Conservation (phyloP, 2,329 filamentous ascomycete genomes). For the Penicillium sclerotigenum region DNA sequence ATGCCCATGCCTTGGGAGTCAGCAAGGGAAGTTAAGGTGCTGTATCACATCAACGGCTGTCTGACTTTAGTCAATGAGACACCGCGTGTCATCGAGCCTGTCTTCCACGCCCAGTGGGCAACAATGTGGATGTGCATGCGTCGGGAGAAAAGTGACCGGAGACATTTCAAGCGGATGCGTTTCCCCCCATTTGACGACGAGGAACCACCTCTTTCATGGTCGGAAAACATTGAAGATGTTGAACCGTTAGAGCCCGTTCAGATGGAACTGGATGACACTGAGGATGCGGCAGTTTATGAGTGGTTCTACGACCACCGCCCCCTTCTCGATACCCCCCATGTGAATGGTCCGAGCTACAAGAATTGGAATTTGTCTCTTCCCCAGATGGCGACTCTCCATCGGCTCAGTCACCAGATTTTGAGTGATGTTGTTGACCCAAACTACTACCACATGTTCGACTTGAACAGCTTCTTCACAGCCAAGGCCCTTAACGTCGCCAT, state of each 20-base stretch:
- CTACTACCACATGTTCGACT: constrained; percentile 96
- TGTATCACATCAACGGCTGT: constrained; percentile 98
- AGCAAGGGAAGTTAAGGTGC: constrained; percentile 89
- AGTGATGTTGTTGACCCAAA: constrained; percentile 94
- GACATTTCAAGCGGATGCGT: constrained; percentile 97
- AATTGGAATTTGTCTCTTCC: constrained; percentile 88
- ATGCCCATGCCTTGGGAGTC: constrained; percentile 99
- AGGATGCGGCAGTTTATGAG: constrained; percentile 86
- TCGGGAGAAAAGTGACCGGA: constrained; percentile 91
- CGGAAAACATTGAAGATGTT: constrained; percentile 97
- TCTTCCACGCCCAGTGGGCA: constrained; percentile 98
- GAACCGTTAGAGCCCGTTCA: constrained; percentile 97
- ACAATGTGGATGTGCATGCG: constrained; percentile 99
- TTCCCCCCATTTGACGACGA: constrained; percentile 99
- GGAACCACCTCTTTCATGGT: constrained; percentile 95
- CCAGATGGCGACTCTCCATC: constrained; percentile 94
- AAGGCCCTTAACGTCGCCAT: constrained; percentile 97
- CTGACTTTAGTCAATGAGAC: constrained; percentile 95
- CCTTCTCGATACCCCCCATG: constrained; percentile 83
- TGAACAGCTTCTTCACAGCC: constrained; percentile 90
- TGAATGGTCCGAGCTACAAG: constrained; percentile 96
- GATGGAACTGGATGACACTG: constrained; percentile 93
- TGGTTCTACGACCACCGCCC: constrained; percentile 98
- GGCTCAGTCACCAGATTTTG: constrained; percentile 82
- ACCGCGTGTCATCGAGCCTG: constrained; percentile 92